A percentile compares a stretch with the other conserved stretches of the same genome.
These are phyloP conservation scores for Ophiostoma triangulosporum DNA, from an alignment of 2,329 filamentous ascomycete species.

Conservation along the genomic window DNA sequence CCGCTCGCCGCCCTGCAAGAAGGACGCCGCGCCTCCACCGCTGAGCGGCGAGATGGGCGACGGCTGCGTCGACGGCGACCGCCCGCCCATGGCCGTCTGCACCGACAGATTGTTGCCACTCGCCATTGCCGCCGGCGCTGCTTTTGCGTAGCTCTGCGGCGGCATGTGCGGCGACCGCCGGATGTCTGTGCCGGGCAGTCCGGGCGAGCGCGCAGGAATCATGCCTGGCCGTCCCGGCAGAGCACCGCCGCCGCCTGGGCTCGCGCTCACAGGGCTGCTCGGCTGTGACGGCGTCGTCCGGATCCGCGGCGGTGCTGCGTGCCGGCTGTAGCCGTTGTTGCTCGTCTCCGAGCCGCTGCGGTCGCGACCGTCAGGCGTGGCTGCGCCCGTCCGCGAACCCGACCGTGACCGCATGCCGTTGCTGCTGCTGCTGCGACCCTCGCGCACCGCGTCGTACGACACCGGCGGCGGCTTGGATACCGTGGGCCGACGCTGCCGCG, in stretches of 20 bases:
- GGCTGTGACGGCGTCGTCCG: conserved; percentile 20
- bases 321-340: conserved; percentile 25
- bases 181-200: conserved; percentile 35
- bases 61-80: conserved; percentile 18
- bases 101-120: conserved; percentile 21
- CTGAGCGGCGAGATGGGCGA: conserved; percentile 32
- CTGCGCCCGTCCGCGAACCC: conserved; percentile 16
- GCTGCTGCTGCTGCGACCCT: conserved; percentile 13
- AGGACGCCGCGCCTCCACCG: conserved; percentile 20
- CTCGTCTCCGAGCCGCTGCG: conserved; percentile 44
- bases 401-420: conserved; percentile 16
- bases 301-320: conserved; percentile 24
- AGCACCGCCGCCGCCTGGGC: conserved; percentile 8
- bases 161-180: conserved; percentile 35
- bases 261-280: conserved; percentile 18
- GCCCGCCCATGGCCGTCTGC: conserved; percentile 15
- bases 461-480: conserved; percentile 27
- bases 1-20: conserved; percentile 9
- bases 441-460: conserved; percentile 30
- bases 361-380: conserved; percentile 33
- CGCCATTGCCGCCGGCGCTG: conserved; percentile 13
- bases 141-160: conserved; percentile 25
- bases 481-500: neutral
- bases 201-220: conserved; percentile 27
- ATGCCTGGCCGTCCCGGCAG: neutral